Percentiles rank a stretch among this genome's conserved stretches.
phyloP scores from a whole-genome alignment of 495 filamentous ascomycete genomes.

The Hypoxylon trugodes region DNA sequence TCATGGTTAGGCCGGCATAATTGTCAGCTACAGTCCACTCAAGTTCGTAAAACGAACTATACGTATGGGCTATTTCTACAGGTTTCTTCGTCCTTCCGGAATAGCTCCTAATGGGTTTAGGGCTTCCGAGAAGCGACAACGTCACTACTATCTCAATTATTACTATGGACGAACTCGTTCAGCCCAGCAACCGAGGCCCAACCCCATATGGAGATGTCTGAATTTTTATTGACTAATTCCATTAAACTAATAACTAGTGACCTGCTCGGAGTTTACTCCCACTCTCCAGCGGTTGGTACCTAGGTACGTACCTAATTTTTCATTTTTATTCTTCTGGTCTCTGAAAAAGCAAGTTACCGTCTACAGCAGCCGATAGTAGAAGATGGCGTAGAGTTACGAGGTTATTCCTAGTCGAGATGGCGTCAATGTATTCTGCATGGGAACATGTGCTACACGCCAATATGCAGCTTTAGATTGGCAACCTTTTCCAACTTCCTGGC shows the following conservation, averaged over 20 bases:
- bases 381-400: background rate
- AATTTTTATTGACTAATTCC: background rate
- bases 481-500: conserved; percentile 20
- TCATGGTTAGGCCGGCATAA: background rate
- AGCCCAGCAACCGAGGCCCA: background rate
- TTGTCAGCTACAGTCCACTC: no score
- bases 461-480: conserved; percentile 30
- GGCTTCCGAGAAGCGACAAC: background rate
- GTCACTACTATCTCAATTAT: background rate
- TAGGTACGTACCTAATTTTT: no score
- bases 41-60: no score
- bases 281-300: background rate
- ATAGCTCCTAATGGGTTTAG: background rate
- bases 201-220: background rate
- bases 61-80: background rate
- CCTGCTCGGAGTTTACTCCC: background rate
- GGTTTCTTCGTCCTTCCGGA: background rate
- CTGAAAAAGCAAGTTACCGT: conserved; percentile 9
- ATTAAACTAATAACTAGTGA: no score
- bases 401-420: conserved; percentile 29
- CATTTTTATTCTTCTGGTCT: no score
- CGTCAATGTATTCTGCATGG: conserved; percentile 19
- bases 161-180: conserved; percentile 10
- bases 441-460: conserved; percentile 9
- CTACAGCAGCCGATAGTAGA: conserved; percentile 13